Conservation (phyloP, 73 alveolate genomes). For the Tetrahymena malaccensis region DNA sequence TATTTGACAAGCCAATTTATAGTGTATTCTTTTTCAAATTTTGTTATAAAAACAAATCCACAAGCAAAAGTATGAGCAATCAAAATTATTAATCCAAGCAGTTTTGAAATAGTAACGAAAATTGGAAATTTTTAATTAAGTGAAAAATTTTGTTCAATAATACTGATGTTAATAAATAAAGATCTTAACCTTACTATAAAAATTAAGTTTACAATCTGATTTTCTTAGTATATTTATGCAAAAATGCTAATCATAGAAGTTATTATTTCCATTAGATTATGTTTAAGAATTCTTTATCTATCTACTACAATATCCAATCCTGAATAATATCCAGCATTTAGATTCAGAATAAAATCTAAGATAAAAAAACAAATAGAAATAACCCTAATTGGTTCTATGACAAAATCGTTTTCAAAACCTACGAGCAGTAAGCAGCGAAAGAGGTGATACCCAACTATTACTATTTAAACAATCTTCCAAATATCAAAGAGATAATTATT, state of each 20-base stretch:
- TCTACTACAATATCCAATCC: neutral
- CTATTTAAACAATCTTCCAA: neutral
- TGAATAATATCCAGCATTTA: neutral
- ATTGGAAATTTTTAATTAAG: neutral
- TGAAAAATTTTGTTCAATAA: neutral
- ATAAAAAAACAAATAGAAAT: neutral
- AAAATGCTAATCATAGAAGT: neutral
- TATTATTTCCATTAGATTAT: neutral
- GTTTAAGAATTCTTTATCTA: neutral
- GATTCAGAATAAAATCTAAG: neutral
- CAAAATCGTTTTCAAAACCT: neutral
- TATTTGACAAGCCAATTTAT: neutral
- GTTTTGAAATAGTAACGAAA: neutral
- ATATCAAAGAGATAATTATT: neutral
- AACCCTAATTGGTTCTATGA: neutral
- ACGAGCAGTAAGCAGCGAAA: neutral
- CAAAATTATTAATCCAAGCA: neutral
- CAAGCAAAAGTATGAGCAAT: neutral
- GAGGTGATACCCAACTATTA: neutral
- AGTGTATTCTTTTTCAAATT: neutral
- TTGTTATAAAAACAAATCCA: neutral
- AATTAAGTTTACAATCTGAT: neutral
- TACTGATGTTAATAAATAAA: neutral
- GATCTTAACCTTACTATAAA: neutral
- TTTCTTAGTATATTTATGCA: neutral